Conservation (phyloP, 2,329 filamentous ascomycete genomes). For the Chalara sp. region DNA sequence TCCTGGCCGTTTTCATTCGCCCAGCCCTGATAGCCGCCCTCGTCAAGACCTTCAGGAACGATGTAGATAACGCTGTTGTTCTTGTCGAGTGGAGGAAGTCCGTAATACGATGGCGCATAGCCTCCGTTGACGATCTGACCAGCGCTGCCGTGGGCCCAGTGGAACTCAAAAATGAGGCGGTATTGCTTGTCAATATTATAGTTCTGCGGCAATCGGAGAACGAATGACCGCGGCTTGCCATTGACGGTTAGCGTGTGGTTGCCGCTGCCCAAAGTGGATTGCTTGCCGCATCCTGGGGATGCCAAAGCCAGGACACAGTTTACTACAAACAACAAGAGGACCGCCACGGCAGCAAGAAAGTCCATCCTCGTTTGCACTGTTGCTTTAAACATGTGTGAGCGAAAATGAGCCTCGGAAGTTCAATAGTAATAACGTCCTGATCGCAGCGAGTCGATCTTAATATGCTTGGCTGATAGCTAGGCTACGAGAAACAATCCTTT, state of each 20-base stretch:
- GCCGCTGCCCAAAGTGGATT: slow-evolving; percentile 22
- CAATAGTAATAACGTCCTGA: no score
- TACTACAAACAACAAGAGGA: no score
- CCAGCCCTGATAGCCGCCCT: slow-evolving; percentile 21
- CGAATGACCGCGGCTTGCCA: slow-evolving; percentile 32
- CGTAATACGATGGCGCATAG: slow-evolving; percentile 20
- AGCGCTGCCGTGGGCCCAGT: slow-evolving; percentile 35
- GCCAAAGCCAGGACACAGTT: no score
- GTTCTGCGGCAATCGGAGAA: slow-evolving; percentile 31
- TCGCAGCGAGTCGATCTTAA: no score
- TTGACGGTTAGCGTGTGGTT: slow-evolving; percentile 31
- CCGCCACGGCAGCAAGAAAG: no score
- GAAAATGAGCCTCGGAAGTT: no score
- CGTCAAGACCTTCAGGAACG: slow-evolving; percentile 27
- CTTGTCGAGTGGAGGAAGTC: slow-evolving; percentile 23
- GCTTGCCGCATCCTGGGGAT: slow-evolving; percentile 30
- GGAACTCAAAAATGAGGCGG: slow-evolving; percentile 35
- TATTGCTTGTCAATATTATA: slow-evolving; percentile 34
- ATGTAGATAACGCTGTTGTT: slow-evolving; percentile 28
- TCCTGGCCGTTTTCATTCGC: slow-evolving; percentile 29
- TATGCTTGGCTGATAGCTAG: no score
- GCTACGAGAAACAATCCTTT: no score
- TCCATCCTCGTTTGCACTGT: no score
- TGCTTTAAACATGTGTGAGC: no score
- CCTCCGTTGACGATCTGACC: slow-evolving; percentile 29